Evolutionary conservation across 257 asterid genomes (phyloP).

Genomic region (Lycium barbarum): DNA sequence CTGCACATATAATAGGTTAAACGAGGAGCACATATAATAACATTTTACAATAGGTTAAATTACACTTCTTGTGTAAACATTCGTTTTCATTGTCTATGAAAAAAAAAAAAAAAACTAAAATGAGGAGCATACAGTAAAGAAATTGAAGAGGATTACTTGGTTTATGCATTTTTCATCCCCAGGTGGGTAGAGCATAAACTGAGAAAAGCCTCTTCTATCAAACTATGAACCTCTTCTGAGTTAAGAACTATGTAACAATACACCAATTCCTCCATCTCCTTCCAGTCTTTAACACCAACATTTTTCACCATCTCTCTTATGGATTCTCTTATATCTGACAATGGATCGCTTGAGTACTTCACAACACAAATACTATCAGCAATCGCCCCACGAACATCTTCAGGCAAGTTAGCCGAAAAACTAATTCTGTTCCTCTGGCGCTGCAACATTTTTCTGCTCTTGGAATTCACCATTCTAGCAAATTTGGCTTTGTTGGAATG

Average conservation of each 20-base stretch:
- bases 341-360: slow-evolving; percentile 60
- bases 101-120: neutral
- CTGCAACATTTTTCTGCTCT: neutral
- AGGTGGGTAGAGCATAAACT: slow-evolving; percentile 19
- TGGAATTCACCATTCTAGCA: slow-evolving; percentile 22
- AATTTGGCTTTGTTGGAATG: neutral
- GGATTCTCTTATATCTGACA: slow-evolving; percentile 58
- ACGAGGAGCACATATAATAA: neutral
- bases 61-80: neutral
- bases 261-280: slow-evolving; percentile 67
- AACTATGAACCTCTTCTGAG: slow-evolving; percentile 50
- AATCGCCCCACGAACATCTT: slow-evolving; percentile 47
- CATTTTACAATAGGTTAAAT: neutral
- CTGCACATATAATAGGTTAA: too few species aligned
- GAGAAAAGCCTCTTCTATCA: slow-evolving; percentile 63
- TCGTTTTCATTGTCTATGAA: neutral
- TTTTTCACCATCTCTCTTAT: slow-evolving; percentile 56
- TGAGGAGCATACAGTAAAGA: neutral
- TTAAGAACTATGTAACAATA: slow-evolving; percentile 68
- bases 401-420: slow-evolving; percentile 67
- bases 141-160: too few species aligned
- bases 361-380: slow-evolving; percentile 69
- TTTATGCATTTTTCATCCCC: neutral
- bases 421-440: slow-evolving; percentile 45
- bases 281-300: slow-evolving; percentile 64